Evolutionary conservation across 345 rosid species (phyloP).

Genomic region (Hypericum perforatum): DNA sequence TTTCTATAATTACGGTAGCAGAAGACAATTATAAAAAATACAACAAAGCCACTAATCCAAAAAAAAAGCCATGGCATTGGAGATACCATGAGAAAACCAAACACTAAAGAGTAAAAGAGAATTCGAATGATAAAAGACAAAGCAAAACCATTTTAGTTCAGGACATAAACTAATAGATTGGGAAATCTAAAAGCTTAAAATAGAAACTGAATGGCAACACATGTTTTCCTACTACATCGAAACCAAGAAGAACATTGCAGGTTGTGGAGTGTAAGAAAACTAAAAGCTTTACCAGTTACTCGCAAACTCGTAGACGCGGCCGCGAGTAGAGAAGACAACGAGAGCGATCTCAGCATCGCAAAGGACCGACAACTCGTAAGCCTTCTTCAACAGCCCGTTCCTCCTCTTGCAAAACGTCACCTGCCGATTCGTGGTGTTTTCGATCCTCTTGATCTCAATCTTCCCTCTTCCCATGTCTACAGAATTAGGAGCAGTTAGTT

Average conservation of each 20-base stretch:
- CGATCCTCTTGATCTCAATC: constrained; percentile 95
- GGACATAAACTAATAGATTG: too few species aligned
- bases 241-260: neutral
- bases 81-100: too few species aligned
- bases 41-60: too few species aligned
- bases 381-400: constrained; percentile 84
- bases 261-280: neutral
- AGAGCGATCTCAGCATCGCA: constrained; percentile 95
- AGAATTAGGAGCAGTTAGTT: too few species aligned
- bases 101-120: too few species aligned
- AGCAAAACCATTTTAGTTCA: too few species aligned
- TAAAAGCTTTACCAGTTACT: constrained; percentile 55
- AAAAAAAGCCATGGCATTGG: too few species aligned
- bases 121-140: too few species aligned
- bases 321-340: constrained; percentile 90
- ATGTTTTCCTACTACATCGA: too few species aligned
- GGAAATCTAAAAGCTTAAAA: constrained; percentile 8
- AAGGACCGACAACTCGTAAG: constrained; percentile 76
- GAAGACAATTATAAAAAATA: too few species aligned
- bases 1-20: too few species aligned
- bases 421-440: constrained; percentile 87
- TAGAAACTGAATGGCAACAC: constrained; percentile 5
- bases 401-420: constrained; percentile 96
- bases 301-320: constrained; percentile 96
- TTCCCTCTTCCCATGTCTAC: constrained; percentile 75